These are phyloP conservation scores for Daldinia concentrica DNA, from an alignment of 495 filamentous ascomycete species.

Conservation along the genomic window DNA sequence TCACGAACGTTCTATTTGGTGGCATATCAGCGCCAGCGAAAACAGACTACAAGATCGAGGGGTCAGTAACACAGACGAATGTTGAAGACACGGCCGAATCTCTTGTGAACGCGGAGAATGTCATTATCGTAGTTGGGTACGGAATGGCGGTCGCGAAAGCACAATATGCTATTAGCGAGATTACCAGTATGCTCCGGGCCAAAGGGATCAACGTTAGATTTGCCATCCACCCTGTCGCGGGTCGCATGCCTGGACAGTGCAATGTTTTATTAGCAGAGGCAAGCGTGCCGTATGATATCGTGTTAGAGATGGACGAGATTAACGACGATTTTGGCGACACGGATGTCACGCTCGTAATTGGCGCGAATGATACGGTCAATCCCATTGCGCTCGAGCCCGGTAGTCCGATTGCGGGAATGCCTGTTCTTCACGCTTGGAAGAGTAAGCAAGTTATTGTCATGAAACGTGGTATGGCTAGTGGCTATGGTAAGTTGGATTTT, in stretches of 20 bases:
- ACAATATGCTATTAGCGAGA: conserved; percentile 84
- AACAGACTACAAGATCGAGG: conserved; percentile 75
- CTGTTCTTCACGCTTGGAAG: conserved; percentile 87
- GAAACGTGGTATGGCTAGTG: conserved; percentile 83
- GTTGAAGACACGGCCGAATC: conserved; percentile 79
- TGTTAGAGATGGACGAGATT: conserved; percentile 90
- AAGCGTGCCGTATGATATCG: conserved; percentile 83
- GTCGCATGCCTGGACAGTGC: conserved; percentile 87
- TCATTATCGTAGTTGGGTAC: conserved; percentile 86
- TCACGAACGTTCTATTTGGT: conserved; percentile 83
- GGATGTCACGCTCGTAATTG: conserved; percentile 85
- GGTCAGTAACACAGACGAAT: conserved; percentile 73
- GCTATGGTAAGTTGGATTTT: conserved; percentile 68
- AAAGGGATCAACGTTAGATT: conserved; percentile 82
- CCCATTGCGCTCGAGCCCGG: conserved; percentile 82
- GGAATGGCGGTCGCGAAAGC: conserved; percentile 91
- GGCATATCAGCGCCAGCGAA: conserved; percentile 70
- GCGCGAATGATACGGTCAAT: conserved; percentile 87
- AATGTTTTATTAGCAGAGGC: conserved; percentile 86
- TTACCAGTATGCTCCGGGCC: conserved; percentile 71
- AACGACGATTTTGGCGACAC: conserved; percentile 86
- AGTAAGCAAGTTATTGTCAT: conserved; percentile 88
- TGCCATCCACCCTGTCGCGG: conserved; percentile 84
- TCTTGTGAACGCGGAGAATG: conserved; percentile 73
- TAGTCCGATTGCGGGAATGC: conserved; percentile 84